Base-by-base conservation (phyloP, 2,329 filamentous ascomycete genomes). In the Penicillium brevicompactum region DNA sequence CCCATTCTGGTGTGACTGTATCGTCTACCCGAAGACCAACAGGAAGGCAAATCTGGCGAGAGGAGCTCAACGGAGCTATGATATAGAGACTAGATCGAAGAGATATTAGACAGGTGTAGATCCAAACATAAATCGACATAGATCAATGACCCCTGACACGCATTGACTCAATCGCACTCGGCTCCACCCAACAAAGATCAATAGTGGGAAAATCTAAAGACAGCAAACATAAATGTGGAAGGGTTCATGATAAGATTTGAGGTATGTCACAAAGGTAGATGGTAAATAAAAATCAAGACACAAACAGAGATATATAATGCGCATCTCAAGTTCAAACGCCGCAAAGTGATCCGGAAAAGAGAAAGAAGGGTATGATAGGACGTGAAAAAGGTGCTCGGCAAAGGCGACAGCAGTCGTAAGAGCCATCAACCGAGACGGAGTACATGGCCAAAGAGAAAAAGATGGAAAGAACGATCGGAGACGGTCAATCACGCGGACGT, bases 281-380 rank as follows among this genome's bases (percentile, higher is more conserved):
- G 51, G 24, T 27, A 49, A 51, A 53, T 8, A 56, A 51, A 30
- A 55, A 51, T 43, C 34, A 8, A 46, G 31, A 46, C 14, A 18
- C 31, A 16, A 44, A 37, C 8, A 43, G 34, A 27, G 46, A 55
- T 41, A 40, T 16, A 30, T 37, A 47, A 52, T 46, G 43, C 27
- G 16, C 18, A 52, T 55, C 43, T 52, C 53, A 52, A 55, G 43
- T 55, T 43, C 51, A 52, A 55, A 55, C 53, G 53, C 53, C 53
- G 32, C 53, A 52, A 47, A 55, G n/a, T 55, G 49, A 52, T 40
- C 53, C 41, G 18, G 30, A 52, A 52, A 47, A 34, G 38, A 22
- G 22, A 42, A 43, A 46, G 50, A 49, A 48, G 57, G 58, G 63
- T 64, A 64, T 65, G 61, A 66, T 60, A 56, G 55, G 53, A 51